These are phyloP conservation scores for Sistotremastrum niveocremeum DNA, from an alignment of 768 basidiomycete species.

Conservation along the genomic window DNA sequence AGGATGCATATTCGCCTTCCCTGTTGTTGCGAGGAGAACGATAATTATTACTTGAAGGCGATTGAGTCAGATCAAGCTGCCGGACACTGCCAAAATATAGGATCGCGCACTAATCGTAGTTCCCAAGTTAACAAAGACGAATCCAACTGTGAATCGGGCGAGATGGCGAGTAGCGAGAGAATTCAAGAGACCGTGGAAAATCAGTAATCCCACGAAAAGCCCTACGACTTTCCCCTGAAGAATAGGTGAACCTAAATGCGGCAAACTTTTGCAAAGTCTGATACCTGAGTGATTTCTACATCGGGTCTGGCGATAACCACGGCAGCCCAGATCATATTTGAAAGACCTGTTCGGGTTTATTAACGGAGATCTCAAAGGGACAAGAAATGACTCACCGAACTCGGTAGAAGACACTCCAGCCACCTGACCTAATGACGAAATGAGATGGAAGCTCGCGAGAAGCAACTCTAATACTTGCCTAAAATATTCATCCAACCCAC, in stretches of 20 bases:
- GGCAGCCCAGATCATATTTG: slow-evolving; percentile 72
- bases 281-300: slow-evolving; percentile 37
- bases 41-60: slow-evolving; percentile 59
- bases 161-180: slow-evolving; percentile 64
- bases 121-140: slow-evolving; percentile 83
- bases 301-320: slow-evolving; percentile 41
- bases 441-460: not conserved
- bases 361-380: not conserved
- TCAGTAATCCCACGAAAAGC: slow-evolving; percentile 60
- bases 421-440: slow-evolving; percentile 42
- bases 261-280: not conserved
- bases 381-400: slow-evolving; percentile 31
- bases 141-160: slow-evolving; percentile 57
- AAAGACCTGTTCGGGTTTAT: slow-evolving; percentile 36
- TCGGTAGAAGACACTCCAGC: slow-evolving; percentile 80
- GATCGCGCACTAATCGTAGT: slow-evolving; percentile 44
- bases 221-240: slow-evolving; percentile 58
- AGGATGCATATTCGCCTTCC: slow-evolving; percentile 64
- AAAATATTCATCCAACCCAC: slow-evolving; percentile 79
- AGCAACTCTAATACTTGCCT: slow-evolving; percentile 23
- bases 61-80: not conserved
- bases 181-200: slow-evolving; percentile 70
- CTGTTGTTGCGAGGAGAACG: slow-evolving; percentile 62
- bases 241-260: not conserved
- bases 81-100: no score